Conservation (phyloP, 257 asterid species). For the Solanum pinnatisectum region DNA sequence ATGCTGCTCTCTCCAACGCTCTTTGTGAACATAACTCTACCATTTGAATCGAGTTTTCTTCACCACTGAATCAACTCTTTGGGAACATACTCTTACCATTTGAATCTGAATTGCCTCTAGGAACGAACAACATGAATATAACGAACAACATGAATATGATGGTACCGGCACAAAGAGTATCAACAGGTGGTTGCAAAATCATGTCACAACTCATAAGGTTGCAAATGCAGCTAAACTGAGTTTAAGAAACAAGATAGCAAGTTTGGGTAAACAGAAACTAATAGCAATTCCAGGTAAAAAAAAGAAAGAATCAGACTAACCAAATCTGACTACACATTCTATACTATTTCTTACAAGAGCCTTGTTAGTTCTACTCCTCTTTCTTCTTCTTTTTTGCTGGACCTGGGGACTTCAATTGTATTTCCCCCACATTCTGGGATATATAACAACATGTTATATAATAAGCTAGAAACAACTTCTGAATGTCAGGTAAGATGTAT, state of each 20-base stretch:
- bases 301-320: background rate
- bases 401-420: background rate
- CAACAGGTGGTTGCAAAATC: background rate
- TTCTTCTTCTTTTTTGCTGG: background rate
- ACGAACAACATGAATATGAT: background rate
- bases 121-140: background rate
- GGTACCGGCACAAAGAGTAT: background rate
- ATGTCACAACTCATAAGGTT: background rate
- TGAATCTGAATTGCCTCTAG: background rate
- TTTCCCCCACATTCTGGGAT: background rate
- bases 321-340: background rate
- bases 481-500: background rate
- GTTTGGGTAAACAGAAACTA: background rate
- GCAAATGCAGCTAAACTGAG: background rate
- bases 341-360: background rate
- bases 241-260: background rate
- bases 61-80: too few species aligned
- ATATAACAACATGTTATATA: background rate
- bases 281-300: background rate
- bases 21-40: background rate
- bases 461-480: background rate
- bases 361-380: background rate
- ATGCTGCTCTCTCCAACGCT: background rate
- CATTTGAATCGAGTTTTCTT: too few species aligned
- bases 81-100: background rate